A percentile compares a stretch with the other conserved stretches of the same genome.
These are phyloP conservation scores for Eragrostis curvula DNA, from an alignment of 176 grass and related monocot genomes.

Conservation along the genomic window DNA sequence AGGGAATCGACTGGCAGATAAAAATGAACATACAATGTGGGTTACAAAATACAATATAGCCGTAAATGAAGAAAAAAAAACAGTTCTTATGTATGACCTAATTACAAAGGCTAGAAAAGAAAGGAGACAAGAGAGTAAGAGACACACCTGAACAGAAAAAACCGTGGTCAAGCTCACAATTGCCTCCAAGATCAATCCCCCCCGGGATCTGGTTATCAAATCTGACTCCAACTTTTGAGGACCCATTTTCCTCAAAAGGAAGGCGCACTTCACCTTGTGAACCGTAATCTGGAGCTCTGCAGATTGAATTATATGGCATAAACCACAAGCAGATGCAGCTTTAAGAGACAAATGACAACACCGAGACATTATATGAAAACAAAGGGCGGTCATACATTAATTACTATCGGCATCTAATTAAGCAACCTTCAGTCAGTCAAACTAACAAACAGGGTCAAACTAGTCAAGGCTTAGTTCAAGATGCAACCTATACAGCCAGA, in stretches of 20 bases:
- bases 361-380: not conserved
- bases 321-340: constrained; percentile 8
- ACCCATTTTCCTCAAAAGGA: constrained; percentile 90
- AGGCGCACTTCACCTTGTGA: constrained; percentile 84
- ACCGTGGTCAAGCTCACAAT: constrained; percentile 90
- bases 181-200: constrained; percentile 93
- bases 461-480: constrained; percentile 14
- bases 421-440: not conserved
- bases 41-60: constrained; percentile 29
- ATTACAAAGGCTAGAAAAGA: constrained; percentile 10
- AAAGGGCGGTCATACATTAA: constrained; percentile 18
- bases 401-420: not conserved
- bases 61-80: constrained; percentile 38
- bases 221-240: constrained; percentile 93
- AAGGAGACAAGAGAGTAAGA: constrained; percentile 1
- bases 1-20: constrained; percentile 71
- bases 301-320: constrained; percentile 39
- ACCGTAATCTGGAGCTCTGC: constrained; percentile 88
- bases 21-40: constrained; percentile 35
- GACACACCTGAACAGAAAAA: constrained; percentile 83
- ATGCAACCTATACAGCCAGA: not conserved
- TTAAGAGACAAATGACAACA: not conserved
- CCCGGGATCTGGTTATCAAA: constrained; percentile 84
- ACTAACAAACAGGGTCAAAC: constrained; percentile 24
- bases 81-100: constrained; percentile 2